These are phyloP conservation scores for Tolypocladium ophioglossoides DNA, from an alignment of 2,329 filamentous ascomycete species.

Conservation along the genomic window DNA sequence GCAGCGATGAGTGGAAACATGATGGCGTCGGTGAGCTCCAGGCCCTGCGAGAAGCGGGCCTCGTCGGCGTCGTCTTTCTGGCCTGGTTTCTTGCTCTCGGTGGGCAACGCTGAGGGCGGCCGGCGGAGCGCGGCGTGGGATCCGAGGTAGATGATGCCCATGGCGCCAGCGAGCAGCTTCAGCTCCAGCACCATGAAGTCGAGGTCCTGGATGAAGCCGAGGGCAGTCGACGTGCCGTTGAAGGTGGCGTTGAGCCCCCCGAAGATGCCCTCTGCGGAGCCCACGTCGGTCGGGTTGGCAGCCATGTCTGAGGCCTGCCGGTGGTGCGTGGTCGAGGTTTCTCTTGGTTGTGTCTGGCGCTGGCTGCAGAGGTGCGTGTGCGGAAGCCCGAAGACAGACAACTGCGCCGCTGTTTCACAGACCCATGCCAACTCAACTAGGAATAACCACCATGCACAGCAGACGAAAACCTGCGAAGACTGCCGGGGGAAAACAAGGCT, in stretches of 20 bases:
- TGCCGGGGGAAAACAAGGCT: too few species aligned
- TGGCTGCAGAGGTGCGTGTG: neutral
- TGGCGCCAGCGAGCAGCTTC: slow-evolving; percentile 50
- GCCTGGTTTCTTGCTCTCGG: slow-evolving; percentile 33
- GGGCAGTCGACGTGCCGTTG: slow-evolving; percentile 15
- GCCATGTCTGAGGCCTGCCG: slow-evolving; percentile 2
- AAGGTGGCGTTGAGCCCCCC: slow-evolving; percentile 20
- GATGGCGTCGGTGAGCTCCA: slow-evolving; percentile 65
- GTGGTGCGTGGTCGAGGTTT: neutral
- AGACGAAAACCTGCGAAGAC: too few species aligned
- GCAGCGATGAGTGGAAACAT: slow-evolving; percentile 75
- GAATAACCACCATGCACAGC: neutral
- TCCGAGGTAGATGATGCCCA: slow-evolving; percentile 76
- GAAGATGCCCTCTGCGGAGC: slow-evolving; percentile 9
- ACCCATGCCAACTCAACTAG: neutral
- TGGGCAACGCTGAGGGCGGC: slow-evolving; percentile 64
- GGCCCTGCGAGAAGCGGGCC: slow-evolving; percentile 33
- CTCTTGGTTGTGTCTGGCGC: neutral
- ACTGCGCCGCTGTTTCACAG: neutral
- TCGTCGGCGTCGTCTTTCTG: slow-evolving; percentile 36
- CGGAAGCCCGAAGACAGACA: neutral
- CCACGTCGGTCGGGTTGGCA: slow-evolving; percentile 8
- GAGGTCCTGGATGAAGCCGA: slow-evolving; percentile 20
- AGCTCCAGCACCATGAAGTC: slow-evolving; percentile 34
- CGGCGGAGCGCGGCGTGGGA: slow-evolving; percentile 77